Percentiles rank a stretch among this genome's conserved stretches.
These are phyloP conservation scores for Colletotrichum cordylinicola DNA, from an alignment of 2,329 filamentous ascomycete species.

Conservation along the genomic window DNA sequence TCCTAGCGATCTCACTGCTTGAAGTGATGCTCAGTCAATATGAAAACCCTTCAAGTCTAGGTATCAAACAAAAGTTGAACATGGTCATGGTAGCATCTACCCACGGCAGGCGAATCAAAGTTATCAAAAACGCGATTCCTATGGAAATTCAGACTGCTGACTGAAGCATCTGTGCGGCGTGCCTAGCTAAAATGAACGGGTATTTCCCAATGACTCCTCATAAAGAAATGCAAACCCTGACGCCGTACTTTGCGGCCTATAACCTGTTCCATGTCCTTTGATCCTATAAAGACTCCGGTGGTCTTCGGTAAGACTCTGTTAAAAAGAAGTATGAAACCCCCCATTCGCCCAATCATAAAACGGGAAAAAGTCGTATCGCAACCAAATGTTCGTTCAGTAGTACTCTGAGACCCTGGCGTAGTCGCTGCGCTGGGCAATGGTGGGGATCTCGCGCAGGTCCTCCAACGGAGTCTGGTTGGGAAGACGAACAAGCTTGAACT, in stretches of 20 bases:
- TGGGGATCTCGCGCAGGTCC: not conserved
- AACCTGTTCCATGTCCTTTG: not conserved
- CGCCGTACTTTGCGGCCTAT: not conserved
- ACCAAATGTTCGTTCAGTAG: not conserved
- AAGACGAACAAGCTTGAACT: constrained; percentile 7
- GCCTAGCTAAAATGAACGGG: not conserved
- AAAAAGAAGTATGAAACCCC: not conserved
- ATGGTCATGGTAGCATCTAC: too few relatives aligned
- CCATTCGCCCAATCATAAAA: not conserved
- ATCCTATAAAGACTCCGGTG: not conserved
- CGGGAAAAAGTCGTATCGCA: not conserved
- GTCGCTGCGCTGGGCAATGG: not conserved
- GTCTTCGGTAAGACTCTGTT: not conserved
- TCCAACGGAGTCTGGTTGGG: constrained; percentile 10
- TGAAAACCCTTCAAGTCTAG: too few relatives aligned
- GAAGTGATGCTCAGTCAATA: too few relatives aligned
- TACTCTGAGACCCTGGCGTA: not conserved
- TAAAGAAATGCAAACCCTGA: not conserved
- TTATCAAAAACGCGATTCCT: not conserved
- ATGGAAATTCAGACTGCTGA: not conserved
- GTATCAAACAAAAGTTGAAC: too few relatives aligned
- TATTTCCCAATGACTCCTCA: not conserved
- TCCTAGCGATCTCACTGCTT: too few relatives aligned
- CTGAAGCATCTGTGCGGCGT: not conserved
- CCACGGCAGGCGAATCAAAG: not conserved